Evolutionary conservation across 768 basidiomycete species (phyloP).

Genomic region (Collybia sp.): DNA sequence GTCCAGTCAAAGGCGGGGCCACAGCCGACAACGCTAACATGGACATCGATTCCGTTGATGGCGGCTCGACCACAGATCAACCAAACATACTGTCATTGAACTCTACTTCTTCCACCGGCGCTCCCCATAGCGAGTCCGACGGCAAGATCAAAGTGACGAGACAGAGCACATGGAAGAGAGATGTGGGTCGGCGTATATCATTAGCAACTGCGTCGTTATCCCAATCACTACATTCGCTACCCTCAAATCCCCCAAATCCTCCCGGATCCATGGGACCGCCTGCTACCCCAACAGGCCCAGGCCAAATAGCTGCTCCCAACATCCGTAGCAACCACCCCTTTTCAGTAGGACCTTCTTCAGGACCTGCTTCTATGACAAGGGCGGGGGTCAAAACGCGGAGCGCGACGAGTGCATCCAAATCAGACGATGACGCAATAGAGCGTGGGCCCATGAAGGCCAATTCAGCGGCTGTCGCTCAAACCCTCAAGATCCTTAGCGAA

Average conservation of each 20-base stretch:
- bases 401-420: constrained; percentile 2
- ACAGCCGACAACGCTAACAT: not conserved
- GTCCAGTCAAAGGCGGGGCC: constrained; percentile 41
- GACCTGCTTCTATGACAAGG: constrained; percentile 3
- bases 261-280: constrained; percentile 42
- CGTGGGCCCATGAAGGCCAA: constrained; percentile 12
- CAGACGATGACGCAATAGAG: constrained; percentile 12
- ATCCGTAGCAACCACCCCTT: constrained; percentile 32
- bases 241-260: constrained; percentile 29
- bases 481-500: constrained; percentile 57
- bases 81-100: too few relatives aligned
- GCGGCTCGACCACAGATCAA: constrained; percentile 7
- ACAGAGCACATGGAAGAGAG: constrained; percentile 25
- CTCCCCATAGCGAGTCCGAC: not conserved
- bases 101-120: not conserved
- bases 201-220: constrained; percentile 57
- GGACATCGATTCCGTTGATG: constrained; percentile 14
- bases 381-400: constrained; percentile 7
- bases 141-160: constrained; percentile 24
- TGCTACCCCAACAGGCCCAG: constrained; percentile 33
- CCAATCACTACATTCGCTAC: constrained; percentile 52
- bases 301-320: constrained; percentile 30
- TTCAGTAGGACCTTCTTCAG: constrained; percentile 12
- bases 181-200: constrained; percentile 51
- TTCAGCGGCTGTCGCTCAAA: constrained; percentile 15